These are phyloP conservation scores for Rhodotorula mucilaginosa DNA, from an alignment of 1,284 basidiomycete species.

Conservation along the genomic window DNA sequence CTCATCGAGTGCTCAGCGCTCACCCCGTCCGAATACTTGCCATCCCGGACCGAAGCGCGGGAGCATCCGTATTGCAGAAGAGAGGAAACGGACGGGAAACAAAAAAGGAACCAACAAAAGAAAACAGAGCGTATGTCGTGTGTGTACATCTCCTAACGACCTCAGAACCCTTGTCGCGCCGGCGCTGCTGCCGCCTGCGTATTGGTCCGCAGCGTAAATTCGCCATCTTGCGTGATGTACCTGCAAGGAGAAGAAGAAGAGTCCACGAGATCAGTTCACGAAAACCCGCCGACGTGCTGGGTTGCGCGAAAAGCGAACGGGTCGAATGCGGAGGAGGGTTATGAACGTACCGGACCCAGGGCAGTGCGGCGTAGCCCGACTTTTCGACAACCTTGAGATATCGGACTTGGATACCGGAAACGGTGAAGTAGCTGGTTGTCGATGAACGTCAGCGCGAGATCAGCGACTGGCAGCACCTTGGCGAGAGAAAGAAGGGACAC, in stretches of 20 bases:
- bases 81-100: neutral
- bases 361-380: constrained; percentile 85
- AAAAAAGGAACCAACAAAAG: neutral
- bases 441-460: neutral
- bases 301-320: constrained; percentile 1
- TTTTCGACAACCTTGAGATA: constrained; percentile 99
- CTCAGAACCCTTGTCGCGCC: constrained; percentile 1
- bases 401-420: constrained; percentile 88
- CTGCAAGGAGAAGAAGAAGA: constrained; percentile 40
- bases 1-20: too few species aligned
- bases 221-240: constrained; percentile 93
- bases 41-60: too few species aligned
- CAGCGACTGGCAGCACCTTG: neutral
- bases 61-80: too few species aligned
- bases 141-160: neutral
- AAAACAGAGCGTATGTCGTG: neutral
- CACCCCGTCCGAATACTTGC: too few species aligned
- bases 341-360: constrained; percentile 68
- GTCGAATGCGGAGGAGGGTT: neutral
- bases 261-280: constrained; percentile 3
- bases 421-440: constrained; percentile 41
- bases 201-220: constrained; percentile 58
- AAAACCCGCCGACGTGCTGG: constrained; percentile 5
- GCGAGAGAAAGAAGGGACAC: neutral
- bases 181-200: constrained; percentile 9